Evolutionary conservation across 208 protist species (phyloP), one percentile per base, ranked within the genome.

Genomic region (Leishmania major): DNA sequence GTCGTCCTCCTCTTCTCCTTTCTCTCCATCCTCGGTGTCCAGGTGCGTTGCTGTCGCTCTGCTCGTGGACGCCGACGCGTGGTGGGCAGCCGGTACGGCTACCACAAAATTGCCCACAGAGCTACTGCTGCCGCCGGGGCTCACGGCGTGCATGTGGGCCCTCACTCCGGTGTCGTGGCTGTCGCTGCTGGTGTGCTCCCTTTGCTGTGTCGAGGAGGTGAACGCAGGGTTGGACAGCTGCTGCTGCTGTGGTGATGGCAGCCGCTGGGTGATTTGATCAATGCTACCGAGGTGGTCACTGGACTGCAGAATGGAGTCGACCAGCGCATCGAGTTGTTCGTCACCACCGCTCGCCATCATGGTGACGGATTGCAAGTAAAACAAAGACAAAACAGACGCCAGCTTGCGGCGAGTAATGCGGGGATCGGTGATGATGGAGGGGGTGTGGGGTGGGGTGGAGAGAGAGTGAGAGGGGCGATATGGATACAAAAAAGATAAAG

Each of bases 241-340:
- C 25, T 60, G 74, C 28, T 76, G 72, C 47, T 77, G 49, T 45
- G 53, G n/a, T n/a, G n/a, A 77, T 43, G 73, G 31, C 35, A 37
- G 53, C 31, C 51, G 73, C 55, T 35, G 75, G 22, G 75, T 11
- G 35, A 53, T n/a, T n/a, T 47, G 75, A 25, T 28, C 25, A 17
- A 37, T 31, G 49, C 51, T 43, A 25, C 57, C 28, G 35, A 59
- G 47, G 75, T 11, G 67, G 10, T 22, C 43, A 31, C 19, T 71
- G 59, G 22, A 69, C 53, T 78, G 66, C 43, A 88, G 81, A 49
- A 88, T 88, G 78, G 81, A 64, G 64, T 85, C 85, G 35, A 88
- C 85, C 59, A 83, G 57, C 1, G 79, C 85, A 49, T 88, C 81
- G 0, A 88, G 67, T 35, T 75, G 77, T 3, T 49, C 77, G 25